Conservation (phyloP, 2,329 filamentous ascomycete genomes). For the Aspergillus puulaauensis region DNA sequence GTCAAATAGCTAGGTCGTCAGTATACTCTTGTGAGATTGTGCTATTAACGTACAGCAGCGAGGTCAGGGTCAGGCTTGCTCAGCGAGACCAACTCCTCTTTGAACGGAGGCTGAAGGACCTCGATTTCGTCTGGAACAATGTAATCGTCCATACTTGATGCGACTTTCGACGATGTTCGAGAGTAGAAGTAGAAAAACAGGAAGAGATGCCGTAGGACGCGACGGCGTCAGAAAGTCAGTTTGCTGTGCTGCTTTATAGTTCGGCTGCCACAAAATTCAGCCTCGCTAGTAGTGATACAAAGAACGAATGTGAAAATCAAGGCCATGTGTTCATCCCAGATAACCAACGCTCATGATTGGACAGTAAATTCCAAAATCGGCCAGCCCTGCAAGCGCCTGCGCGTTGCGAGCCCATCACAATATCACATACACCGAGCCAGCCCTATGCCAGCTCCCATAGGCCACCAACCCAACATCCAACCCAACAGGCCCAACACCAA, state of each 20-base stretch:
- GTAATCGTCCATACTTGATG: neutral
- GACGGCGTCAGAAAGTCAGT: too few species aligned
- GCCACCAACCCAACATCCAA: neutral
- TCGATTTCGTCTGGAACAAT: neutral
- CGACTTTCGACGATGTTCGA: accelerated
- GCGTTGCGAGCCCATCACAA: neutral
- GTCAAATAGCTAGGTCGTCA: neutral
- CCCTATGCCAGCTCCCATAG: neutral
- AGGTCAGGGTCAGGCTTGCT: conserved; percentile 3
- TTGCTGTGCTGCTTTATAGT: too few species aligned
- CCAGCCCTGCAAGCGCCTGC: neutral
- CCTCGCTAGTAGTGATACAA: too few species aligned
- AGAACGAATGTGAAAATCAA: too few species aligned
- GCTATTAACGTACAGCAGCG: neutral
- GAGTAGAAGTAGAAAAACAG: neutral
- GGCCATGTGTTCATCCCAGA: neutral
- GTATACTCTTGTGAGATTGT: neutral
- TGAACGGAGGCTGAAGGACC: neutral
- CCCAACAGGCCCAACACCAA: neutral
- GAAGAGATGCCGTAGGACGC: too few species aligned
- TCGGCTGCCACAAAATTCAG: too few species aligned
- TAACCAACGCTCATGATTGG: neutral
- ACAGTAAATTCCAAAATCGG: neutral
- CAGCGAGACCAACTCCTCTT: neutral
- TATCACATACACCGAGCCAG: neutral